These are phyloP conservation scores for Sclerotinia glacialis DNA, from an alignment of 2,329 filamentous ascomycete genomes.

Conservation along the genomic window DNA sequence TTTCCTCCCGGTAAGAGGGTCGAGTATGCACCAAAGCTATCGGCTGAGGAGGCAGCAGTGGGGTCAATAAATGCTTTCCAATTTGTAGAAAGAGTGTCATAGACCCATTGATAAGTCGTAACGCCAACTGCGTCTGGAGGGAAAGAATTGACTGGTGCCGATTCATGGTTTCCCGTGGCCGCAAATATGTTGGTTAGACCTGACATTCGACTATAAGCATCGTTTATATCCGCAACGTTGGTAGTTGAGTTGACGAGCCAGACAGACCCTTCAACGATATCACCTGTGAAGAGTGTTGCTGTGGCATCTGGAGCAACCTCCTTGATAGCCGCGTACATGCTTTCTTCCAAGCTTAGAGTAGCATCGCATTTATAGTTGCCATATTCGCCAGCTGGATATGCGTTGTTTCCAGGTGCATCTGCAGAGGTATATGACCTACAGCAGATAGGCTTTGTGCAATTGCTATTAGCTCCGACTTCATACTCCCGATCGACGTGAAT, in stretches of 20 bases:
- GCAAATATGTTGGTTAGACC: constrained; percentile 40
- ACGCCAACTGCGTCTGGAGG: constrained; percentile 34
- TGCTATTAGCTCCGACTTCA: constrained; percentile 42
- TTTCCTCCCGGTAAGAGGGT: constrained; percentile 36
- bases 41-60: constrained; percentile 32
- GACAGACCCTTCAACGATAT: constrained; percentile 43
- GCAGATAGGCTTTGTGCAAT: constrained; percentile 46
- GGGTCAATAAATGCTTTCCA: constrained; percentile 41
- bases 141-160: constrained; percentile 41
- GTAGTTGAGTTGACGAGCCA: constrained; percentile 39
- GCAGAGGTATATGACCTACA: constrained; percentile 42
- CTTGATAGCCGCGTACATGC: constrained; percentile 43
- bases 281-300: constrained; percentile 44
- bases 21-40: constrained; percentile 42
- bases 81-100: constrained; percentile 40
- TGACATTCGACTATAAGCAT: constrained; percentile 41
- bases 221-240: constrained; percentile 40
- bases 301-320: constrained; percentile 33
- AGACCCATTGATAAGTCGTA: constrained; percentile 41
- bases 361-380: constrained; percentile 44
- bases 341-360: constrained; percentile 42
- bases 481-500: constrained; percentile 45
- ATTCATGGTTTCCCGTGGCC: constrained; percentile 44
- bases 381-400: constrained; percentile 42
- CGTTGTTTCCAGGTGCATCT: constrained; percentile 42